Conservation (phyloP, 371 early-diverging fungal genomes). For the Coemansia sp. region DNA sequence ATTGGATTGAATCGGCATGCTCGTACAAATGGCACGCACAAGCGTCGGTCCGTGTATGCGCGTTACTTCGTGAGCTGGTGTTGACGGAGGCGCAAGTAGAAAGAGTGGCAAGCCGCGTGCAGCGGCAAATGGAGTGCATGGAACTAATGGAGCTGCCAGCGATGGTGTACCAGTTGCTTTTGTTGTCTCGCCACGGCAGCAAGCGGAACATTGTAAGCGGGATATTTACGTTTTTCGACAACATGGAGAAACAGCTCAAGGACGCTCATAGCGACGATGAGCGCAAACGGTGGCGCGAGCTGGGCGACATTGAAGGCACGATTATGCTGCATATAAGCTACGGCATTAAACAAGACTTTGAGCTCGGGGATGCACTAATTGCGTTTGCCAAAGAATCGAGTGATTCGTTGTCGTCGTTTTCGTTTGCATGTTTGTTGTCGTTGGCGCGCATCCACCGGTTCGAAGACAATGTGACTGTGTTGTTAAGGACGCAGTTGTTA, state of each 20-base stretch:
- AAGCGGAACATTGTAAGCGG: constrained; percentile 37
- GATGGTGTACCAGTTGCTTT: constrained; percentile 49
- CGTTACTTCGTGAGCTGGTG: constrained; percentile 35
- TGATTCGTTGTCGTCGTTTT: constrained; percentile 12
- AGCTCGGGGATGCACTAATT: constrained; percentile 43
- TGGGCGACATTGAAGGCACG: constrained; percentile 45
- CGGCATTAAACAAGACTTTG: constrained; percentile 51
- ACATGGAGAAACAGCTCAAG: constrained; percentile 21
- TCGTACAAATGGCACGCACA: constrained; percentile 40
- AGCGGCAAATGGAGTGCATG: constrained; percentile 25
- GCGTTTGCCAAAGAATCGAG: constrained; percentile 20
- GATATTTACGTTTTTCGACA: constrained; percentile 42
- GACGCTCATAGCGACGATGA: neutral
- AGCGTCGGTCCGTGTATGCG: constrained; percentile 32
- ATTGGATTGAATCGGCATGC: constrained; percentile 50
- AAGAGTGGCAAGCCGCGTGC: constrained; percentile 31
- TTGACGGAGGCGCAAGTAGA: constrained; percentile 16
- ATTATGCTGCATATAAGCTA: constrained; percentile 51
- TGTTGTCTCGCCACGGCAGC: constrained; percentile 36
- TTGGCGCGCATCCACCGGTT: constrained; percentile 49
- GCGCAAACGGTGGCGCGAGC: constrained; percentile 29
- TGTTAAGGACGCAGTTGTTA: constrained; percentile 25
- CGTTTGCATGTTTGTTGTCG: constrained; percentile 46
- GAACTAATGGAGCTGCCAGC: constrained; percentile 41
- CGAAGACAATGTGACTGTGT: constrained; percentile 16